These are phyloP conservation scores for Penicillium angulare DNA, from an alignment of 495 filamentous ascomycete species.

Conservation along the genomic window DNA sequence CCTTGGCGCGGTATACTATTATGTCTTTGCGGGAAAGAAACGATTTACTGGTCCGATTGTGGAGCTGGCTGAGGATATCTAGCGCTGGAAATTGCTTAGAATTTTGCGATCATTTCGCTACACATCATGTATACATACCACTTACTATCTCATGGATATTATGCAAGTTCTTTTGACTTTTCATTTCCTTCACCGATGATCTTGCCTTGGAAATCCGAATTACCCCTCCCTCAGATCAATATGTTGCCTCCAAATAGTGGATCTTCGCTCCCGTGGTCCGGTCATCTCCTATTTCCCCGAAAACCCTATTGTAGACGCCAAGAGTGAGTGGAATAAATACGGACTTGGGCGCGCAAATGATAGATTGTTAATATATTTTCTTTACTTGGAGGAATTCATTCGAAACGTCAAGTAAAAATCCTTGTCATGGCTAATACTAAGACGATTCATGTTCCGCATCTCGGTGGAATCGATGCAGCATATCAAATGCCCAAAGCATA, in stretches of 20 bases:
- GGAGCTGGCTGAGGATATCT: slow-evolving; percentile 17
- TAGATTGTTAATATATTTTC: no score
- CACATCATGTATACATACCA: no score
- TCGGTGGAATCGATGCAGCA: slow-evolving; percentile 34
- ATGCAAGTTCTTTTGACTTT: no score
- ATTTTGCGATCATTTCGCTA: no score
- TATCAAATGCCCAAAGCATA: slow-evolving; percentile 34
- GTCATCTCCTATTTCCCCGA: slow-evolving; percentile 3
- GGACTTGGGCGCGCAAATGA: no score
- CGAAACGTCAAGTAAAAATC: not conserved
- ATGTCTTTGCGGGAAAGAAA: slow-evolving; percentile 14
- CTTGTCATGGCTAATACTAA: slow-evolving; percentile 17
- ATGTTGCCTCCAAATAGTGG: not conserved
- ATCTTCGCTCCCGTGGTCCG: not conserved
- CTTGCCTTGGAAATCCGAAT: no score
- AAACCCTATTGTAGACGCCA: not conserved
- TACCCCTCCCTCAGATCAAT: no score
- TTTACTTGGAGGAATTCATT: no score
- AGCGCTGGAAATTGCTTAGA: not conserved
- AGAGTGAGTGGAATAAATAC: not conserved
- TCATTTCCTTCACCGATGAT: no score
- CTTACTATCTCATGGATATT: no score
- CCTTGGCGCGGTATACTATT: slow-evolving; percentile 20
- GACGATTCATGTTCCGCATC: slow-evolving; percentile 32
- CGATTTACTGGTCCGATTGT: slow-evolving; percentile 18